Evolutionary conservation across 2,329 filamentous ascomycete species (phyloP).

Genomic region (Phoma sp.): DNA sequence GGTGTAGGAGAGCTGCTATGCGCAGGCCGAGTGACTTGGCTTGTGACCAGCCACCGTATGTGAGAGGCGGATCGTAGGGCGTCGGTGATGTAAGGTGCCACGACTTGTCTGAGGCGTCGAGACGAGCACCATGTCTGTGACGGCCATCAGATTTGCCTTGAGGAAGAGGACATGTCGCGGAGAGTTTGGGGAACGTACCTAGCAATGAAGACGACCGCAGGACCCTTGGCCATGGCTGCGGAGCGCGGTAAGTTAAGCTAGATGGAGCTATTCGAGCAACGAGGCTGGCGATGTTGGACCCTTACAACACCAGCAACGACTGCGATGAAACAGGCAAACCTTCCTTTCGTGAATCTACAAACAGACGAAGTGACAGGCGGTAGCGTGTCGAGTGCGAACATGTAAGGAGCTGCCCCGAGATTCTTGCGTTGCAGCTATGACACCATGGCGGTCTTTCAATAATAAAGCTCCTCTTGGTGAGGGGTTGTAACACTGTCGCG

Average conservation of each 20-base stretch:
- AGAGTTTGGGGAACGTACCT: conserved; percentile 44
- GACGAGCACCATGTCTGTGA: conserved; percentile 82
- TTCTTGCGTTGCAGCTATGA: conserved; percentile 32
- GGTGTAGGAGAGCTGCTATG: conserved; percentile 74
- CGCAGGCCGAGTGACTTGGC: conserved; percentile 79
- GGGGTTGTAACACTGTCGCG: conserved; percentile 13
- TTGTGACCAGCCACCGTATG: conserved; percentile 93
- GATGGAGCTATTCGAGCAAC: conserved; percentile 12
- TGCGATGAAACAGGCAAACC: conserved; percentile 5
- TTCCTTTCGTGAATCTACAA: conserved; percentile 5
- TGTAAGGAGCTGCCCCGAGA: conserved; percentile 16
- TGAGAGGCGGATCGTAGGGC: conserved; percentile 93
- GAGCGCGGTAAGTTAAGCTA: conserved; percentile 13
- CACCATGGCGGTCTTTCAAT: conserved; percentile 23
- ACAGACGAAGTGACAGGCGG: neutral
- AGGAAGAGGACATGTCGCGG: conserved; percentile 8
- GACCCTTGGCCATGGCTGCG: conserved; percentile 52
- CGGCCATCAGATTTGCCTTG: conserved; percentile 20
- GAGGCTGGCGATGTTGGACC: conserved; percentile 1
- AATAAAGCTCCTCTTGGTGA: conserved; percentile 8
- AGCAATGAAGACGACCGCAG: conserved; percentile 58
- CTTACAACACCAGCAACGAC: neutral
- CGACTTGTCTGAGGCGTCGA: conserved; percentile 91
- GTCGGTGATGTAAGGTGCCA: conserved; percentile 94
- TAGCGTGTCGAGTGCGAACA: conserved; percentile 6